Evolutionary conservation across 73 alveolate species (phyloP).

Genomic region (Tetrahymena malaccensis): DNA sequence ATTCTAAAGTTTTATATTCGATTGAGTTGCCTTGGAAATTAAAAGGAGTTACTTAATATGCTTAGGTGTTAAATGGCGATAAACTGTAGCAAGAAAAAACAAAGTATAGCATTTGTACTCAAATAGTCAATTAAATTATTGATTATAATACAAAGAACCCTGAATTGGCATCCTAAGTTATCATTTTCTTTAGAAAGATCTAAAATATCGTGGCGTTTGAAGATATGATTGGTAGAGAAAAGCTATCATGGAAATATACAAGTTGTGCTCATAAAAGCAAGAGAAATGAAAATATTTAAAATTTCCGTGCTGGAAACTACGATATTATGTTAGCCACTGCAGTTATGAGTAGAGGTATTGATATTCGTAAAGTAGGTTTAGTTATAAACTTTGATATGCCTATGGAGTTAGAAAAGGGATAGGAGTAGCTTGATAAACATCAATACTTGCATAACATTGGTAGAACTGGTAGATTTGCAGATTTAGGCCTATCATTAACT

Average conservation of each 20-base stretch:
- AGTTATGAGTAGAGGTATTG: neutral
- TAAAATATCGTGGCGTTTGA: neutral
- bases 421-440: neutral
- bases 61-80: neutral
- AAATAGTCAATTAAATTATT: neutral
- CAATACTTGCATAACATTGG: neutral
- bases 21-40: neutral
- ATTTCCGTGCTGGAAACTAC: neutral
- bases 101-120: neutral
- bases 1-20: neutral
- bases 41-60: neutral
- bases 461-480: neutral
- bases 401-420: neutral
- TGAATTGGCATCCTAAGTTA: neutral
- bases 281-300: neutral
- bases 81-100: neutral
- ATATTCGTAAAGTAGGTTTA: neutral
- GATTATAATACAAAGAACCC: neutral
- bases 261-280: neutral
- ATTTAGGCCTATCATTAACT: neutral
- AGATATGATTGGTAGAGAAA: neutral
- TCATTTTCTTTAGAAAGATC: neutral
- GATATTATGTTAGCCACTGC: neutral
- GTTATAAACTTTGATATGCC: neutral
- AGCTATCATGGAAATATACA: neutral